Evolutionary conservation across 1,284 basidiomycete species (phyloP).

Genomic region (Puccinia coronata): DNA sequence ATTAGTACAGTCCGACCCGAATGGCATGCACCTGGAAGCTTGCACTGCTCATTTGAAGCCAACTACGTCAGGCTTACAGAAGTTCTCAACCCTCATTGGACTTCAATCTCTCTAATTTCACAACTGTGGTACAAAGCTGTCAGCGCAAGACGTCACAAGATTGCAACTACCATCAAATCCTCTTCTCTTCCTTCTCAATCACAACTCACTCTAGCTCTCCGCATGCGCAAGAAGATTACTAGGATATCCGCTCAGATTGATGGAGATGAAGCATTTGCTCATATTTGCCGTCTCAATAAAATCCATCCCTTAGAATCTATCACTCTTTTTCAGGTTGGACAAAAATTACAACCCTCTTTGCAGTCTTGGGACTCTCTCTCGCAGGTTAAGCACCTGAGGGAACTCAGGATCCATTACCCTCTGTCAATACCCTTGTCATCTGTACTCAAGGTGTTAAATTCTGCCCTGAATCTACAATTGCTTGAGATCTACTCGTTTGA

Average conservation of each 20-base stretch:
- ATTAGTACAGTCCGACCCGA: conserved; percentile 1
- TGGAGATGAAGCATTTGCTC: not conserved
- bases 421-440: conserved; percentile 13
- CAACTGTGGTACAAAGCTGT: conserved; percentile 17
- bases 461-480: conserved; percentile 7
- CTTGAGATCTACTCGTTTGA: not conserved
- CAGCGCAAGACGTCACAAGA: not conserved
- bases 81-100: not conserved
- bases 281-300: not conserved
- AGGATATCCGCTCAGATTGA: not conserved
- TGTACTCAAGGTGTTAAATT: not conserved
- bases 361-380: conserved; percentile 15
- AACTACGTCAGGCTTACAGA: not conserved
- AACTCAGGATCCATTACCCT: conserved; percentile 4
- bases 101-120: not conserved
- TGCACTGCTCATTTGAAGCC: not conserved
- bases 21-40: not conserved
- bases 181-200: not conserved
- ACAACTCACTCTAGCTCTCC: not conserved
- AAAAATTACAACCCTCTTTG: not conserved
- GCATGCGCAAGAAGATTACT: not conserved
- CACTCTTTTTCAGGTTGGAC: not conserved
- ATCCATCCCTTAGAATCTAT: conserved; percentile 14
- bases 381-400: not conserved
- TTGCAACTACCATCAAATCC: not conserved